Evolutionary conservation across 2,329 filamentous ascomycete genomes (phyloP).

Genomic region (Colletotrichum salicis): DNA sequence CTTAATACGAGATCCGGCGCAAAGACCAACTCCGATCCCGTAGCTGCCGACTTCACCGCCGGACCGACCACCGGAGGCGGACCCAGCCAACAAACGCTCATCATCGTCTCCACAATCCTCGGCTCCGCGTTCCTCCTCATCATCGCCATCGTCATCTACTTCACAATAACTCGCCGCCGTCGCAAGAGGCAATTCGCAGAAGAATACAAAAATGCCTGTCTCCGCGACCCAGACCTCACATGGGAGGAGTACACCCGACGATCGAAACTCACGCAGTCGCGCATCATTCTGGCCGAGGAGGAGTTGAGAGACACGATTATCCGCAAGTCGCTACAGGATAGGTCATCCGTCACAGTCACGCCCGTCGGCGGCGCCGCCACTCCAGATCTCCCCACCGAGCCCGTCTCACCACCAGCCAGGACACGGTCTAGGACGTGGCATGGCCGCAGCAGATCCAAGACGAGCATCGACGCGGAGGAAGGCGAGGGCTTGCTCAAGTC

Average conservation of each 20-base stretch:
- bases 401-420: conserved; percentile 27
- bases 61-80: background rate
- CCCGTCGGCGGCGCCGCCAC: background rate
- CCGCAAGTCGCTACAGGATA: conserved; percentile 25
- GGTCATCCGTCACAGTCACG: background rate
- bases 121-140: conserved; percentile 3
- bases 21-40: conserved; percentile 19
- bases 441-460: background rate
- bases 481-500: conserved; percentile 11
- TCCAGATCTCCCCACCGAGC: background rate
- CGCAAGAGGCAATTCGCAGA: background rate
- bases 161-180: background rate
- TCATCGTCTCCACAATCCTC: conserved; percentile 23
- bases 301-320: conserved; percentile 25
- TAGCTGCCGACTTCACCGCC: conserved; percentile 19
- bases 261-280: conserved; percentile 20
- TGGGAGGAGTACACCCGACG: conserved; percentile 25
- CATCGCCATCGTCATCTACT: background rate
- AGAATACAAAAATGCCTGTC: conserved; percentile 9
- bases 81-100: background rate
- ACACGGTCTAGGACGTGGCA: conserved; percentile 26
- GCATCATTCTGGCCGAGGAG: conserved; percentile 27
- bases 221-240: conserved; percentile 26
- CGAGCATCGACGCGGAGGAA: conserved; percentile 10
- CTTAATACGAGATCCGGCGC: conserved; percentile 10